Evolutionary conservation across 352 stramenopile genomes (phyloP), one percentile per base, ranked within the genome.

Genomic region (Globisporangium nodosum): DNA sequence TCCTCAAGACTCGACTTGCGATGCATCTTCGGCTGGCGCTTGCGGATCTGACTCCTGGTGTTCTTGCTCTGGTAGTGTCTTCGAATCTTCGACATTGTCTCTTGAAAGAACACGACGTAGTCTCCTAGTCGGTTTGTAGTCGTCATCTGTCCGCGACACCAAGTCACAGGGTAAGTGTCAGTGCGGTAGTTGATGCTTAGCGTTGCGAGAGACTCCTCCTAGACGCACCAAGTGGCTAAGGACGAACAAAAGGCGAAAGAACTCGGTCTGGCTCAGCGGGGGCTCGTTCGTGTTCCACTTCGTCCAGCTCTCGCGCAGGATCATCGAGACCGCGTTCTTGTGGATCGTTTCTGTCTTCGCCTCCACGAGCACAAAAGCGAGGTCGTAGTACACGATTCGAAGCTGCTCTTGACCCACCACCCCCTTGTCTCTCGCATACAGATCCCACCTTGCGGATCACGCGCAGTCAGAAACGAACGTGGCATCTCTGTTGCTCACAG

Each of bases 251-350:
- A 90, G 50, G 1, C 76, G 76, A 20, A 63, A 85, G 59, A 90
- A 86, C 52, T 92, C 84, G 33, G 49, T 48, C 54, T 79, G 72
- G n/a, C 59, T 55, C 6, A 92, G 66, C 35, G 80, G 78, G 31
- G 68, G 56, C 35, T 89, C 78, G 31, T 79, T 84, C 18, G 66
- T 16, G 31, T 60, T 82, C 76, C 79, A 94, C 58, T 90, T 90
- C 18, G 76, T 80, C 79, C 82, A 92, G 37, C 54, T 73, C 11
- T 70, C 63, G 12, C 76, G 75, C 67, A 92, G 60, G 54, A 92
- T 80, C 70, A 90, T 90, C 3, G 76, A 87, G 18, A 92, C 79
- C 1, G 78, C 83, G 60, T 90, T 90, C 62, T 90, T 89, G 62
- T 90, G 78, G 5, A 84, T 75, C 5, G 69, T 90, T 63, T 90